Evolutionary conservation across 2,329 filamentous ascomycete species (phyloP).

Genomic region (Pseudogymnoascus sp.): DNA sequence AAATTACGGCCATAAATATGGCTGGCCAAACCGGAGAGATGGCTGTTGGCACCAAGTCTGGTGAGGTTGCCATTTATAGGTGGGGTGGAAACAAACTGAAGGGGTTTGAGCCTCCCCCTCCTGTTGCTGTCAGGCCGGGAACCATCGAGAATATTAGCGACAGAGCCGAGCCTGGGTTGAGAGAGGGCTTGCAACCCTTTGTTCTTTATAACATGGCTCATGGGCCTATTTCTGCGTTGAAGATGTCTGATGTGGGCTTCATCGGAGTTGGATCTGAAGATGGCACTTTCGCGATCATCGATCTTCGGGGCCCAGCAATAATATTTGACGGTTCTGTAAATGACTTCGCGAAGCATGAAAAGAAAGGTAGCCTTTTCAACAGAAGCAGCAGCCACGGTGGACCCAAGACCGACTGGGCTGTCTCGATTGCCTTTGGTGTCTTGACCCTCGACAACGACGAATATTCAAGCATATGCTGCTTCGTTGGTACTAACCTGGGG

Average conservation of each 20-base stretch:
- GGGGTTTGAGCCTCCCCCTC: conserved; percentile 54
- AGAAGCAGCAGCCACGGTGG: conserved; percentile 45
- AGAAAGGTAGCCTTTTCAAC: conserved; percentile 65
- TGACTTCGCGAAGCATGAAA: conserved; percentile 72
- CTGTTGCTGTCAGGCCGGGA: conserved; percentile 55
- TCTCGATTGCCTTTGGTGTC: conserved; percentile 81
- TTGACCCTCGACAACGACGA: conserved; percentile 90
- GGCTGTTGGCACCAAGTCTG: conserved; percentile 70
- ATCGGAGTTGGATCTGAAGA: conserved; percentile 79
- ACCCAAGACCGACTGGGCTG: conserved; percentile 64
- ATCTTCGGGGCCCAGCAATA: conserved; percentile 78
- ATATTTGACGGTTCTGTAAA: conserved; percentile 69
- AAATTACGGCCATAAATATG: conserved; percentile 74
- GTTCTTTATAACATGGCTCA: conserved; percentile 78
- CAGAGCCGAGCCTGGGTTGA: conserved; percentile 65
- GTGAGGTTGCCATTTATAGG: conserved; percentile 81
- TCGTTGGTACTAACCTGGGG: conserved; percentile 81
- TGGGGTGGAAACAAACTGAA: conserved; percentile 77
- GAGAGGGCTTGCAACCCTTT: conserved; percentile 74
- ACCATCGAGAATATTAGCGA: conserved; percentile 67
- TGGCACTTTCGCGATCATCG: conserved; percentile 74
- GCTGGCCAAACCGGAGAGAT: conserved; percentile 77
- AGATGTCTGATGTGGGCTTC: conserved; percentile 90
- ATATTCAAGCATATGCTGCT: conserved; percentile 89
- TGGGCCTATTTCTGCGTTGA: conserved; percentile 71